Evolutionary conservation across 2,329 filamentous ascomycete genomes (phyloP), one percentile per base, ranked within the genome.

Genomic region (Aureobasidium leucospermi): DNA sequence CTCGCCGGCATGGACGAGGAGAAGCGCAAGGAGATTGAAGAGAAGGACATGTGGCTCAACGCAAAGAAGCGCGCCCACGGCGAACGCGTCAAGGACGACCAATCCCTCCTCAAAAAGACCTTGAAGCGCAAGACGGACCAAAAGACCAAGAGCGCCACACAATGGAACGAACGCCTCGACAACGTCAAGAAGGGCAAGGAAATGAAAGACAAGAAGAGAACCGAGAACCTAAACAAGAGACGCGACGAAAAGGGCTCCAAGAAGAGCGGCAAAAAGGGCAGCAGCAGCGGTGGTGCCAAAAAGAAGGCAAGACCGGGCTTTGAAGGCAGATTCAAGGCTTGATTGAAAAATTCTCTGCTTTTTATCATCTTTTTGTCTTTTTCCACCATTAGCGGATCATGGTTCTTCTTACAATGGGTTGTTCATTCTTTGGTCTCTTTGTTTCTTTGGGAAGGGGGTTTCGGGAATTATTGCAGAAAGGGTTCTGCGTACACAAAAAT

Each of bases 11-110:
- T 96, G 68, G 88, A 93, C 67, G 84, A 87, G 1, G 83, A 85
- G 65, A 96, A 96, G 76, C 87, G 88, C 59, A 86, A 86, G 63
- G 89, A 96, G 61, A 87, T 97, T 46, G 85, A 91, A 62, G 90
- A 96, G 74, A 97, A 97, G 78, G 93, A 99, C 68, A 79, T 86
- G 60, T 99, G 94, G 94, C 79, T 96, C 61, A 93, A 89, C 49
- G 94, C 94, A 2, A 88, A 93, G 74, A 90, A 90, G 74, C 85
- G 88, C 28, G 90, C 88, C 1, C 89, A 96, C 71, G 94, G 94
- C 51, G 92, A 96, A 70, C 89, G 90, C 70, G 87, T 96, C 36
- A 85, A 85, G 62, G 91, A 97, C 69, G 90, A 96, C 71, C 90
- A 90, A 63, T 85, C 83, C 47, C 76, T 96, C 60, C 81, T 99